Base-by-base conservation (phyloP, 805 yeast species). In the Candida silvicultrix region DNA sequence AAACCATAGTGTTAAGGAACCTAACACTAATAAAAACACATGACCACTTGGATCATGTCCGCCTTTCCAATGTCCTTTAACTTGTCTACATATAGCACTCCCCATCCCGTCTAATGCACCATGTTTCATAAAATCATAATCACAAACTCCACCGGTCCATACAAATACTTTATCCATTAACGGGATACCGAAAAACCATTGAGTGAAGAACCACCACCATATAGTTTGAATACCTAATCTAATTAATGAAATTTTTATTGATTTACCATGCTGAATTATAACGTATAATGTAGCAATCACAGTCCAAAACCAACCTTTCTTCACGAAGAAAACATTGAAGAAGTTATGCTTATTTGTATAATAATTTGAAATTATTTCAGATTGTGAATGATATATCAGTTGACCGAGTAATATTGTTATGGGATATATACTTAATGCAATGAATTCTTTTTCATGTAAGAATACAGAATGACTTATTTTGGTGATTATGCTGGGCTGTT, bases 21-120 rank as follows among this genome's bases (percentile, higher is more conserved):
- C 73, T 48, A 83, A 85, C 5, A 83, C 74, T 40, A 92, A 67
- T 38, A 94, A 62, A 56, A 90, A 94, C 1, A 88, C 83, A 60
- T 94, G 99, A 0, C 99, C 99, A 49, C 92, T 83, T 5, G 98
- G 96, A 67, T 94, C 99, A 60, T 89, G 96, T 0, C 99, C 99
- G 0, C 96, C 89, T 8, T 53, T 49, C 94, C 92, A 85, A 15
- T 56, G 47, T 0, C 98, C 84, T 43, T 81, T 89, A 57, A 76
- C 25, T 49, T 59, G 43, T 61, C 94, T 64, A 61, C 94, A 77
- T 1, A 61, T 53, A 1, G 46, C 23, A 45, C 62, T 57, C 0
- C 58, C 55, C 10, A 56, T 37, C 16, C 41, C 46, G 10, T 45
- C 49, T n/a, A 40, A n/a, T 22, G 22, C 12, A 5, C 45, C 47